Evolutionary conservation across 768 basidiomycete species (phyloP), one percentile per base, ranked within the genome.

Genomic region (Trametes meyenii): DNA sequence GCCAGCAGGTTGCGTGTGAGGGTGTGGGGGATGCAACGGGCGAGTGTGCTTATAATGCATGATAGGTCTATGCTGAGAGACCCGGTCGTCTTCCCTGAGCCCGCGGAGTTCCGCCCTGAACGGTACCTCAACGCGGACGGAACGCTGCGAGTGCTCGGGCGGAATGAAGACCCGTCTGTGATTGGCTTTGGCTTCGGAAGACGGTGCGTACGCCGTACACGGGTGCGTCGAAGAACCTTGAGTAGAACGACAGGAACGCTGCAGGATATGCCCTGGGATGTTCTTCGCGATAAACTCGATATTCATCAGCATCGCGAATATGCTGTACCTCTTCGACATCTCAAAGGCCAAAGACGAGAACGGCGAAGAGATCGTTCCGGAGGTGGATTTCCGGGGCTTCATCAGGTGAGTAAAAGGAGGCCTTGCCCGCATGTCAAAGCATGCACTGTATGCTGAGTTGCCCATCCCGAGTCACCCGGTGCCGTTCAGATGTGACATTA

Each of bases 21-120:
- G 53, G 17, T 43, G 45, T 58, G 42, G 44, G 54, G 21, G 10
- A 21, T 36, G 24, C 51, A 36, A 58, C 10, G 19, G 6, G 1
- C 49, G 24, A 26, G 10, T 12, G 46, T 24, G 46, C 13, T 12
- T n/a, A n/a, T n/a, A 4, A 19, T 10, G 46, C 10, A 19, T 46
- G 21, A 16, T 50, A 75, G 73, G 74, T 64, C 65, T 3, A 70
- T 75, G 63, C 57, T 71, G 8, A 70, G 69, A 48, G 71, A 74
- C 33, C 68, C 69, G 11, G 58, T 51, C 13, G 55, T 67, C 7
- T 75, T 70, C 57, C 66, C 65, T 8, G 59, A 71, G 38, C 72
- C 72, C 1, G 46, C 39, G 1, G 39, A 54, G 36, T 74, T 75
- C 62, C 50, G 59, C 3, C 74, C 74, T 5, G 74, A 74, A 23